These are phyloP conservation scores for Mortierella sp. DNA, from an alignment of 371 early-diverging fungal species.

Conservation along the genomic window DNA sequence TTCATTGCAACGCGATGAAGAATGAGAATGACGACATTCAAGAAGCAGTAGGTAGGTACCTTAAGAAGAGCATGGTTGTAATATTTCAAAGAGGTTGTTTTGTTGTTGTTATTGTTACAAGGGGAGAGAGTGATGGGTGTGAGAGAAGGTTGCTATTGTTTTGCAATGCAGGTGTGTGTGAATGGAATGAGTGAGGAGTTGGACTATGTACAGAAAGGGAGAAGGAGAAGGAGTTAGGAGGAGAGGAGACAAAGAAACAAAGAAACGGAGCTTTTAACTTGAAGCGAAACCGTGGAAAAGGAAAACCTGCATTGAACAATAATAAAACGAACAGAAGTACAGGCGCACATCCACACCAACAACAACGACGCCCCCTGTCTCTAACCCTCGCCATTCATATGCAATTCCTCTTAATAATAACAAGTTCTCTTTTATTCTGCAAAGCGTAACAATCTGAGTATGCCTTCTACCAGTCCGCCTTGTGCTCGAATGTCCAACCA, in stretches of 20 bases:
- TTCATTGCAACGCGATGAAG: background rate
- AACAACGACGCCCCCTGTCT: background rate
- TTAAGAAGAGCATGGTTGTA: slow-evolving; percentile 12
- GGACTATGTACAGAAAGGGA: background rate
- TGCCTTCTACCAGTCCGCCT: background rate
- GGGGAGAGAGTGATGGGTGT: background rate
- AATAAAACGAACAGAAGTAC: background rate
- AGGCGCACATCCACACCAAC: background rate
- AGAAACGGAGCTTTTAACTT: background rate
- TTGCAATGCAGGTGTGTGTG: background rate
- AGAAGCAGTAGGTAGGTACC: background rate
- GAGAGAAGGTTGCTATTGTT: background rate
- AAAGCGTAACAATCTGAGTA: background rate
- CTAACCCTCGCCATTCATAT: background rate
- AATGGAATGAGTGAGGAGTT: background rate
- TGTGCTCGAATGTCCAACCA: background rate
- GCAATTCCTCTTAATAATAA: background rate
- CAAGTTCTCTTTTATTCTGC: too few relatives aligned
- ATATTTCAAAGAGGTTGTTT: background rate
- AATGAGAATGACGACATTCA: background rate
- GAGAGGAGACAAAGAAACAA: background rate
- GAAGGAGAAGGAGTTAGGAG: background rate
- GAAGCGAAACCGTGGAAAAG: slow-evolving; percentile 1
- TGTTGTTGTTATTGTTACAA: background rate
- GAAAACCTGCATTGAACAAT: background rate